Evolutionary conservation across 805 yeast genomes (phyloP).

Genomic region (Spathaspora hagerdaliae): DNA sequence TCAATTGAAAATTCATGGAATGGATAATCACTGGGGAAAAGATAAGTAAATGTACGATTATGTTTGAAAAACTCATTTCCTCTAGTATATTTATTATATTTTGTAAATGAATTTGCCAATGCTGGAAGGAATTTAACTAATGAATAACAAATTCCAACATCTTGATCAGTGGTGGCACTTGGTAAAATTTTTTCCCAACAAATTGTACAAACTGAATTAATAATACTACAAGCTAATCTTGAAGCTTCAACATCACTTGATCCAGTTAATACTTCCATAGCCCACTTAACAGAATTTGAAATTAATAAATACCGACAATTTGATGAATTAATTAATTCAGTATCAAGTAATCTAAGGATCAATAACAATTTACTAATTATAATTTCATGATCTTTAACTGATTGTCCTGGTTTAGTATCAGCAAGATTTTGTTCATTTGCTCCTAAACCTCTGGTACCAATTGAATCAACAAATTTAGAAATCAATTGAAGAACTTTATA

Average conservation of each 20-base stretch:
- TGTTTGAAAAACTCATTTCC: slow-evolving; percentile 47
- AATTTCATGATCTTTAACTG: slow-evolving; percentile 47
- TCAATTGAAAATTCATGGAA: slow-evolving; percentile 64
- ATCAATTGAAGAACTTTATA: slow-evolving; percentile 38
- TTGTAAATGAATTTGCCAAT: slow-evolving; percentile 47
- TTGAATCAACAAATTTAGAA: slow-evolving; percentile 45
- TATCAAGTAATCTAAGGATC: slow-evolving; percentile 50
- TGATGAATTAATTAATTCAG: slow-evolving; percentile 27
- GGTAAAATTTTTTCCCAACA: slow-evolving; percentile 28
- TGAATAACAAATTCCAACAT: slow-evolving; percentile 41
- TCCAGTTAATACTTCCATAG: slow-evolving; percentile 52
- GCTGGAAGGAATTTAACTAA: slow-evolving; percentile 53
- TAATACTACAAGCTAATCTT: slow-evolving; percentile 58
- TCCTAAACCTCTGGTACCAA: slow-evolving; percentile 56
- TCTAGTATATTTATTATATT: slow-evolving; percentile 48
- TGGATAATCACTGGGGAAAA: slow-evolving; percentile 70
- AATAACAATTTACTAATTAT: slow-evolving; percentile 57
- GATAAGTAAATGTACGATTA: slow-evolving; percentile 59
- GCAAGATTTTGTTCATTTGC: slow-evolving; percentile 28
- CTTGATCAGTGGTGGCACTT: slow-evolving; percentile 22
- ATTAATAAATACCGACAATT: slow-evolving; percentile 37
- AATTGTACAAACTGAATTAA: slow-evolving; percentile 46
- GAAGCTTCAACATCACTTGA: slow-evolving; percentile 54
- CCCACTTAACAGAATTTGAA: slow-evolving; percentile 48
- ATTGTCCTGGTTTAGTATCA: background rate